These are phyloP conservation scores for Chlamydomonas asymmetrica DNA, from an alignment of 139 green algal genomes.

Conservation along the genomic window DNA sequence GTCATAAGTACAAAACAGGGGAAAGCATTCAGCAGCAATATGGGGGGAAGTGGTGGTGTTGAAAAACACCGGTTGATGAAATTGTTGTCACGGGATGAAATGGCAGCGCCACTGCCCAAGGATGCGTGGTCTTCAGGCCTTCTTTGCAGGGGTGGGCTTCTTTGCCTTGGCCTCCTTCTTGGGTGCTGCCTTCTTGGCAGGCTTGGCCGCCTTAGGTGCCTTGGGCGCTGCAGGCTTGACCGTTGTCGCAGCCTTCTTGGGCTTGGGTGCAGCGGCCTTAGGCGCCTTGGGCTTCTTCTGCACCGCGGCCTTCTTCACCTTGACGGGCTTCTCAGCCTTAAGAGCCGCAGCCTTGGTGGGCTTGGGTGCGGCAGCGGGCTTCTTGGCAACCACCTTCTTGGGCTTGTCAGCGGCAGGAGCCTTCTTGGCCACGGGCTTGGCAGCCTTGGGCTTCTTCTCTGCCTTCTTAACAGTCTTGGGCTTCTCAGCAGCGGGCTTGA, in stretches of 20 bases:
- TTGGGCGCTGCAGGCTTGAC: slow-evolving; percentile 29
- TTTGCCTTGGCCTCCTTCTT: slow-evolving; percentile 12
- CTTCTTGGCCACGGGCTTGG: neutral
- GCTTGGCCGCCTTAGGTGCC: slow-evolving; percentile 16
- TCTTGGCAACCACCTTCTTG: too few relatives aligned
- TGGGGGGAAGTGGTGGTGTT: too few relatives aligned
- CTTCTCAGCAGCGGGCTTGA: slow-evolving; percentile 25
- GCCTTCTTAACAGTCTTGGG: slow-evolving; percentile 38
- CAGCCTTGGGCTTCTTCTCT: slow-evolving; percentile 12
- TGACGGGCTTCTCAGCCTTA: slow-evolving; percentile 15
- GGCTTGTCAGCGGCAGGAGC: slow-evolving; percentile 6
- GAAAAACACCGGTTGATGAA: too few relatives aligned
- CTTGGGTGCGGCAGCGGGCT: slow-evolving; percentile 30
- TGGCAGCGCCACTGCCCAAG: neutral
- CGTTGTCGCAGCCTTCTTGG: neutral
- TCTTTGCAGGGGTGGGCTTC: slow-evolving; percentile 12
- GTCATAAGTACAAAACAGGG: too few relatives aligned
- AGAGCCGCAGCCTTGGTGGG: slow-evolving; percentile 16
- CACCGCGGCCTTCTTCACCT: slow-evolving; percentile 39
- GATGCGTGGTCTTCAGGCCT: neutral
- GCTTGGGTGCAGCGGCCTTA: too few relatives aligned
- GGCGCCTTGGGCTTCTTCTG: too few relatives aligned
- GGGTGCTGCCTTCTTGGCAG: slow-evolving; percentile 25
- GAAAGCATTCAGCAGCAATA: too few relatives aligned
- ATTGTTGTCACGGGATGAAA: neutral